A percentile compares a stretch with the other conserved stretches of the same genome.
These are phyloP conservation scores for Agaricus bisporus DNA, from an alignment of 768 basidiomycete genomes.

Conservation along the genomic window DNA sequence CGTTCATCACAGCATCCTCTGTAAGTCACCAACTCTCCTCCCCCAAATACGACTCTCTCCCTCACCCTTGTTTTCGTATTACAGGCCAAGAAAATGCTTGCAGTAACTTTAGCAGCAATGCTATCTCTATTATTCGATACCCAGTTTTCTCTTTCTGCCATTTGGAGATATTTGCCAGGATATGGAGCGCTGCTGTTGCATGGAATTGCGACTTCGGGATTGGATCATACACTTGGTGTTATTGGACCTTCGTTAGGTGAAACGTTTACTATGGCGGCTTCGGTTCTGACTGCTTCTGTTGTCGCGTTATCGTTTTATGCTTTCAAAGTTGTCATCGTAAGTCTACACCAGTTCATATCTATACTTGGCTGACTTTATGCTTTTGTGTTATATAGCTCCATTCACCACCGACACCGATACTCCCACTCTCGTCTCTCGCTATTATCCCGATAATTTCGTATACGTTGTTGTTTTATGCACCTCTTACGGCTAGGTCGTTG, in stretches of 20 bases:
- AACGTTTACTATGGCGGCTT: slow-evolving; percentile 49
- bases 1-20: slow-evolving; percentile 41
- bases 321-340: slow-evolving; percentile 53
- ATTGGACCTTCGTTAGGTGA: slow-evolving; percentile 54
- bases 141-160: slow-evolving; percentile 29
- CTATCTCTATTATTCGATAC: slow-evolving; percentile 58
- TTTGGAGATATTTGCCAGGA: slow-evolving; percentile 47
- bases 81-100: slow-evolving; percentile 45
- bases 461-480: slow-evolving; percentile 53
- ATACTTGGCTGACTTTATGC: too few relatives aligned
- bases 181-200: slow-evolving; percentile 62
- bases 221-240: slow-evolving; percentile 56
- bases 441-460: slow-evolving; percentile 59
- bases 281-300: slow-evolving; percentile 55
- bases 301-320: slow-evolving; percentile 61
- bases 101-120: slow-evolving; percentile 40
- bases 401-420: slow-evolving; percentile 41
- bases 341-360: slow-evolving; percentile 15
- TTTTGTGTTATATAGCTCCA: slow-evolving; percentile 32
- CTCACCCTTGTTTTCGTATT: neutral
- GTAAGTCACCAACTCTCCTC: slow-evolving; percentile 27
- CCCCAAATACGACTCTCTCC: neutral
- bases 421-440: slow-evolving; percentile 53
- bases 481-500: slow-evolving; percentile 41
- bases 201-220: slow-evolving; percentile 50